Percentiles rank a stretch among this genome's conserved stretches.
These are phyloP conservation scores for Gonapodya prolifera DNA, from an alignment of 192 early-diverging fungal species.

Conservation along the genomic window DNA sequence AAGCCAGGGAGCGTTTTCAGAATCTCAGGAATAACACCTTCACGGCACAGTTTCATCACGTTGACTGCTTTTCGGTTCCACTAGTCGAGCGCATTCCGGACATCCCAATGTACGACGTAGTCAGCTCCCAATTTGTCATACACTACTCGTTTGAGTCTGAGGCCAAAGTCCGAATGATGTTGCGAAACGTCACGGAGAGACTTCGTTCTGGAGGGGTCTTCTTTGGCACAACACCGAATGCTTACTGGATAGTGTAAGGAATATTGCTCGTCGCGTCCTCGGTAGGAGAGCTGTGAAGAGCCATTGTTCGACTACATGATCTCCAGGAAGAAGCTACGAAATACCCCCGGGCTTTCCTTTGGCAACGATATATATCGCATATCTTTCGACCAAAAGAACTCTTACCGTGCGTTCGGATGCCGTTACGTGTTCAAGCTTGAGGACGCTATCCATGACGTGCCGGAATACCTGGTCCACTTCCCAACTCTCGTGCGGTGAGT, in stretches of 20 bases:
- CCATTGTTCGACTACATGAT: background rate
- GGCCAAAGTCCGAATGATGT: slow-evolving; percentile 60
- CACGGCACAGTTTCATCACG: slow-evolving; percentile 58
- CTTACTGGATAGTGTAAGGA: slow-evolving; percentile 72
- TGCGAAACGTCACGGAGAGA: slow-evolving; percentile 61
- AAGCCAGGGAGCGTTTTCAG: slow-evolving; percentile 59
- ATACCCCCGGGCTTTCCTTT: slow-evolving; percentile 36
- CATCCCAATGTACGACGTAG: slow-evolving; percentile 55
- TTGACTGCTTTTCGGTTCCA: slow-evolving; percentile 75
- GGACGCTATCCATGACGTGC: slow-evolving; percentile 93
- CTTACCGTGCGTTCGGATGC: slow-evolving; percentile 57
- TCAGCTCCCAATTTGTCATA: slow-evolving; percentile 93
- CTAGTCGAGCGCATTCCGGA: slow-evolving; percentile 1
- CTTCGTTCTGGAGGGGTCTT: slow-evolving; percentile 67
- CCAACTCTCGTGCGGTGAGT: slow-evolving; percentile 58
- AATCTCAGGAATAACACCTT: slow-evolving; percentile 43
- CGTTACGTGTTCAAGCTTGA: slow-evolving; percentile 83
- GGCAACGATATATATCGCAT: slow-evolving; percentile 87
- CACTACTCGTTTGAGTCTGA: slow-evolving; percentile 93
- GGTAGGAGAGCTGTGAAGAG: no score
- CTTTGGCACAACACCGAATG: slow-evolving; percentile 87
- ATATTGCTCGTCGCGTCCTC: background rate
- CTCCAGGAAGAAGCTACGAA: slow-evolving; percentile 38
- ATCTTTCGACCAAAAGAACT: slow-evolving; percentile 56
- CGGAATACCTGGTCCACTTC: slow-evolving; percentile 86